Conservation (phyloP, 305 asterid genomes). For the Fraxinus greggii region DNA sequence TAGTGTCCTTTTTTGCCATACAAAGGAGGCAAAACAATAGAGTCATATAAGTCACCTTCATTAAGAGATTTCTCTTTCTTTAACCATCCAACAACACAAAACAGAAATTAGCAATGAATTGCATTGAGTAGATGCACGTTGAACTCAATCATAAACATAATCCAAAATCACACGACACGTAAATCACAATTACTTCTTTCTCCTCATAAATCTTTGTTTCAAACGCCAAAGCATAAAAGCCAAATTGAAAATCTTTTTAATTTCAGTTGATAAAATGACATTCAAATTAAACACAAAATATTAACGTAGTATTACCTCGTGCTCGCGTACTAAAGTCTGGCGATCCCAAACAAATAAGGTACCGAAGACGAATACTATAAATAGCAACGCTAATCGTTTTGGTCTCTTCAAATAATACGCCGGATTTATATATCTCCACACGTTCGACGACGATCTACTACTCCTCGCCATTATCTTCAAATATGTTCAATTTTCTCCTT, state of each 20-base stretch:
- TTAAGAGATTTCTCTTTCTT: not conserved
- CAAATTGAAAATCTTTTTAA: not conserved
- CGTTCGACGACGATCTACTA: slow-evolving; percentile 77
- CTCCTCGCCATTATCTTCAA: slow-evolving; percentile 64
- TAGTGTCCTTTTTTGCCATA: slow-evolving; percentile 1
- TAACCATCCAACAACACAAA: not conserved
- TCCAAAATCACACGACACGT: not conserved
- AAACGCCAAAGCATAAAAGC: not conserved
- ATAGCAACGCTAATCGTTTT: slow-evolving; percentile 73
- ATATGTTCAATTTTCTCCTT: not conserved
- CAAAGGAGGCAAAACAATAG: not conserved
- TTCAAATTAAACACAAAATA: not conserved
- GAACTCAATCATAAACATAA: not conserved
- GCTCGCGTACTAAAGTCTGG: slow-evolving; percentile 82
- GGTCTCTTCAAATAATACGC: slow-evolving; percentile 92
- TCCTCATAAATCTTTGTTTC: not conserved
- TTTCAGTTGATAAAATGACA: not conserved
- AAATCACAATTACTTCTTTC: not conserved
- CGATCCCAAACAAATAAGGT: slow-evolving; percentile 90
- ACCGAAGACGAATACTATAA: slow-evolving; percentile 56
- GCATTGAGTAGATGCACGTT: not conserved
- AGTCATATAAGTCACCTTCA: not conserved
- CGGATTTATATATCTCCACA: slow-evolving; percentile 69
- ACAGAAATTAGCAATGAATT: not conserved
- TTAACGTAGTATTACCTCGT: slow-evolving; percentile 50